Evolutionary conservation across 768 basidiomycete genomes (phyloP), one percentile per base, ranked within the genome.

Genomic region (Grammothele lineata): DNA sequence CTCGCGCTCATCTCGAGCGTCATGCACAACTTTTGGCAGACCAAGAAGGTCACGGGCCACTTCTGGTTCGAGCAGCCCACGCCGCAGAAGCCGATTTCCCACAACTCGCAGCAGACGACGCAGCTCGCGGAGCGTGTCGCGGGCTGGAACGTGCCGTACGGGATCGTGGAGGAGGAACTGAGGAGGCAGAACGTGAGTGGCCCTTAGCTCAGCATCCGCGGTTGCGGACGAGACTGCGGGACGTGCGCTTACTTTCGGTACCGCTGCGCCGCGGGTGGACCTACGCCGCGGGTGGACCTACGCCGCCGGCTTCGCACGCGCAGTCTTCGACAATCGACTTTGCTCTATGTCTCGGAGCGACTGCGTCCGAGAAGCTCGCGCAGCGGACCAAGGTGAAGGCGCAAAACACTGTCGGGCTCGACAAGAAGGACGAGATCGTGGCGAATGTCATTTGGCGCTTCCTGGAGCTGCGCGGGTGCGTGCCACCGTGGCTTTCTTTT

Each of bases 381-480:
- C 65, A 69, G 33, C 83, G 92, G 34, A 98, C 95, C 39, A 87
- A 86, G 65, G 74, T 76, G 33, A 87, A 83, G 70, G 71, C 58
- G 41, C 55, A 66, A 25, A 58, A 70, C 22, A 59, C 57, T 30
- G 59, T 57, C 5, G 77, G 81, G 14, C 75, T 99, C 22, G 95
- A 98, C 50, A 97, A 96, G 71, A 98, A 98, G 70, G 96, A 99
- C 58, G 96, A 99, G 66, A 76, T 96, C 0, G 96, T 99, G 3
- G 94, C 94, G 7, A 99, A 99, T 62, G 93, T 95, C 22, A 89
- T 99, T 45, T 97, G 94, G 94, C 81, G 95, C 43, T 97, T 98
- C 78, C 77, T 99, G 46, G 95, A 97, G 65, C 72, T 97, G 48
- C 75, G 96, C 67, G 92, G 93, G 94, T 95, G 67, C 63, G 85